Evolutionary conservation across 192 early-diverging fungal species (phyloP), one percentile per base, ranked within the genome.

Genomic region (Allomyces javanicus): DNA sequence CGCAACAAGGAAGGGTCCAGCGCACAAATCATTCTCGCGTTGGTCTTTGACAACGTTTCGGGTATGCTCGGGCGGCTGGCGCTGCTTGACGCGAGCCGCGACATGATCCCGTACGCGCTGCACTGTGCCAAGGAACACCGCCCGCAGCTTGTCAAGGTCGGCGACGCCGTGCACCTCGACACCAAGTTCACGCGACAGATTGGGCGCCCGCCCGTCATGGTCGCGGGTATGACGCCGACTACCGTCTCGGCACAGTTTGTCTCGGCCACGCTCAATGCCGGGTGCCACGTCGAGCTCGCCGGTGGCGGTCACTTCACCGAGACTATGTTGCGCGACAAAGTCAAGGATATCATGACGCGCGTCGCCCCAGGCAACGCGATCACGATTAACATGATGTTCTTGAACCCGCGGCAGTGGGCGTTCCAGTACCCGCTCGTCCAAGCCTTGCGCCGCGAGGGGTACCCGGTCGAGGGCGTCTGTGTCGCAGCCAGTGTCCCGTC

Each of bases 401-500:
- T 94, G 44, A 92, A 93, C 75, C 89, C 86, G 23, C 78, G 86
- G 63, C 87, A 89, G 66, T 97, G 94, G 94, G 87, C 86, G 9
- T 87, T 92, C 78, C 93, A 94, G 75, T 91, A 91, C 68, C 89
- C 90, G 64, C 76, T 83, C 19, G 83, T 85, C 0, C 79, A 79
- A 63, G 77, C 86, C 27, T 89, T 94, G 80, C 85, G 90, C 40
- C 73, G 79, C 9, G 90, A 91, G 61, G 85, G 89, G 65, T 77
- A 86, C 25, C 92, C 94, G 11, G 88, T 97, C 81, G 83, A 87
- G 63, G 94, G 94, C 64, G 75, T 95, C 67, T 89, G 88, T 69
- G 82, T 93, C 65, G 92, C 91, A 65, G 94, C 92, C 27, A 92
- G 92, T 72, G 90, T 95, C 23, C 94, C 94, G 1, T 85, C 86